Evolutionary conservation across 2,329 filamentous ascomycete genomes (phyloP).

Genomic region (Raffaelea deltoideospora): DNA sequence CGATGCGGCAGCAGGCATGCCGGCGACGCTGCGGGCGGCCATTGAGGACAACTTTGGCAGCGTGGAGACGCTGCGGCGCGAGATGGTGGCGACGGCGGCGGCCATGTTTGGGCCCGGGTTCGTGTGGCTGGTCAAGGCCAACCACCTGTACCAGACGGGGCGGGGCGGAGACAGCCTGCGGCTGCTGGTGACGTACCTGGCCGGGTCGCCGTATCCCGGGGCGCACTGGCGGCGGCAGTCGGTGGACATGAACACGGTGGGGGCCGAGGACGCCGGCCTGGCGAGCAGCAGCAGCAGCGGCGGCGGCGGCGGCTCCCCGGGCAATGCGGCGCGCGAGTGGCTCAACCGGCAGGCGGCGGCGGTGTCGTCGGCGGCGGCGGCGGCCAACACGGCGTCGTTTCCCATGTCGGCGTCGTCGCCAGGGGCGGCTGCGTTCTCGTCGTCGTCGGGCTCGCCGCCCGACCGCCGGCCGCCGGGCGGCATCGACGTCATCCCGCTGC

Average conservation of each 20-base stretch:
- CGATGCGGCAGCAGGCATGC: conserved; percentile 25
- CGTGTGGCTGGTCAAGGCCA: conserved; percentile 70
- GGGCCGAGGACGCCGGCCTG: conserved; percentile 16
- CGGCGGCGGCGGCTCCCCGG: neutral
- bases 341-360: conserved; percentile 21
- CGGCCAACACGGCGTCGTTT: conserved; percentile 13
- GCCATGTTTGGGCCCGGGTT: conserved; percentile 96
- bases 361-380: conserved; percentile 14
- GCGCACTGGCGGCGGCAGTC: conserved; percentile 65
- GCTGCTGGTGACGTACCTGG: conserved; percentile 79
- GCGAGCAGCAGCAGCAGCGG: neutral
- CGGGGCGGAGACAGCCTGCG: conserved; percentile 26
- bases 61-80: conserved; percentile 63
- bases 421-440: conserved; percentile 1
- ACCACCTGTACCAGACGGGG: conserved; percentile 8
- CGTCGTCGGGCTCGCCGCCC: conserved; percentile 5
- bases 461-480: conserved; percentile 44
- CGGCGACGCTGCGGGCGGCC: conserved; percentile 35
- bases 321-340: conserved; percentile 18
- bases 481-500: conserved; percentile 54
- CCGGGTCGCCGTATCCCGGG: conserved; percentile 72
- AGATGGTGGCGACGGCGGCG: conserved; percentile 66
- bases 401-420: conserved; percentile 10
- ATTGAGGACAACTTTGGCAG: conserved; percentile 65
- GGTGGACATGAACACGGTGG: conserved; percentile 54